Conservation (phyloP, 1,139 yeast genomes). For the Geotrichum aggregatum region DNA sequence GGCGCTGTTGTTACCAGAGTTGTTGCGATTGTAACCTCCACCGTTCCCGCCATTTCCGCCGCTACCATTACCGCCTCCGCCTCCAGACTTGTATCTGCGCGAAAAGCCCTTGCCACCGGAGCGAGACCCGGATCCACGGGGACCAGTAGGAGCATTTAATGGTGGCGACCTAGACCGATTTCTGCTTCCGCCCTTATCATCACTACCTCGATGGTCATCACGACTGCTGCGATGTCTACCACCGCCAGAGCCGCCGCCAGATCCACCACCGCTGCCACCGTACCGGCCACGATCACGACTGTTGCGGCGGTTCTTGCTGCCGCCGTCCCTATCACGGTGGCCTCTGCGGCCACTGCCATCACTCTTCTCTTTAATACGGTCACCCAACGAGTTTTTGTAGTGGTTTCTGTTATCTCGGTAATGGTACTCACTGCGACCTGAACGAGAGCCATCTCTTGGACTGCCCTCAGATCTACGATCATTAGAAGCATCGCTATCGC, state of each 20-base stretch:
- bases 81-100: constrained; percentile 21
- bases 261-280: constrained; percentile 21
- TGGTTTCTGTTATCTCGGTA: constrained; percentile 12
- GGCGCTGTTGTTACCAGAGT: constrained; percentile 51
- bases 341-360: constrained; percentile 21
- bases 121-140: constrained; percentile 23
- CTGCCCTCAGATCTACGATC: constrained; percentile 17
- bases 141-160: constrained; percentile 31
- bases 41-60: constrained; percentile 13
- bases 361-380: constrained; percentile 19
- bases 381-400: constrained; percentile 17
- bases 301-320: constrained; percentile 22
- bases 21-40: constrained; percentile 29
- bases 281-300: constrained; percentile 25
- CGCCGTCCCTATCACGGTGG: constrained; percentile 19
- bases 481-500: constrained; percentile 24
- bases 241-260: constrained; percentile 22
- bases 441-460: constrained; percentile 24
- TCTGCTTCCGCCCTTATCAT: constrained; percentile 27
- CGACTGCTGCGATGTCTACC: constrained; percentile 23
- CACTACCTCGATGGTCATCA: constrained; percentile 25
- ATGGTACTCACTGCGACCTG: constrained; percentile 22
- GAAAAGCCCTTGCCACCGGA: constrained; percentile 15
- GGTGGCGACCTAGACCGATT: constrained; percentile 34
- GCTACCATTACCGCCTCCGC: constrained; percentile 34